Conservation (phyloP, 768 basidiomycete genomes). For the Vishniacozyma victoriae region DNA sequence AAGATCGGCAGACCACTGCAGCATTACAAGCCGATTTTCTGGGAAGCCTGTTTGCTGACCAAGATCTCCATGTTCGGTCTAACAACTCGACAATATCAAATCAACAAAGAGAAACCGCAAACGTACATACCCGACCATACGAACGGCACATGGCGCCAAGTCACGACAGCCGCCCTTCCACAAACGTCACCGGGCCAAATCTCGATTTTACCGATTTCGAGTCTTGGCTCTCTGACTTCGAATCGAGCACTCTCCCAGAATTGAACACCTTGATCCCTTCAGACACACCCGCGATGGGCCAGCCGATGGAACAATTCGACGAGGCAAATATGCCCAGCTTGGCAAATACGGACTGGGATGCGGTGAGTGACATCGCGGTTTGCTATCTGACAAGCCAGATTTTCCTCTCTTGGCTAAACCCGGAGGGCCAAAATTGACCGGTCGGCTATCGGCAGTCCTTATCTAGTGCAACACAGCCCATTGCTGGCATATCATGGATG, state of each 20-base stretch:
- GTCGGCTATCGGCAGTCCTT: too few relatives aligned
- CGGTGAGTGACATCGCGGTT: background rate
- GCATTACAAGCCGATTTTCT: slow-evolving; percentile 11
- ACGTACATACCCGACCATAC: background rate
- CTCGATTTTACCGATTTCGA: background rate
- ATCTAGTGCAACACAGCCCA: too few relatives aligned
- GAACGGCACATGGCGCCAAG: background rate
- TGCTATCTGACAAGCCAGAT: background rate
- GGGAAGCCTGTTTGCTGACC: slow-evolving; percentile 6
- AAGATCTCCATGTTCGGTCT: background rate
- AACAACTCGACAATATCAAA: background rate
- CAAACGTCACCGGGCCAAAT: background rate
- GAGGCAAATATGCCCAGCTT: background rate
- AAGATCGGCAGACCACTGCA: slow-evolving; percentile 8
- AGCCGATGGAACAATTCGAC: background rate
- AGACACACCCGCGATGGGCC: background rate
- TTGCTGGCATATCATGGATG: too few relatives aligned
- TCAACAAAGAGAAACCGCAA: background rate
- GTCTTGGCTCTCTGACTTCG: background rate
- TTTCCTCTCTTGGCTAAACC: background rate
- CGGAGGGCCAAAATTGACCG: too few relatives aligned
- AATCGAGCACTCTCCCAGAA: too few relatives aligned
- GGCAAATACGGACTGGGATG: slow-evolving; percentile 1
- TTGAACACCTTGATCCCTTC: background rate
- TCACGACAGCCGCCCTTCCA: too few relatives aligned